Conservation (phyloP, 2,329 filamentous ascomycete species). For the Monosporascus sp. region DNA sequence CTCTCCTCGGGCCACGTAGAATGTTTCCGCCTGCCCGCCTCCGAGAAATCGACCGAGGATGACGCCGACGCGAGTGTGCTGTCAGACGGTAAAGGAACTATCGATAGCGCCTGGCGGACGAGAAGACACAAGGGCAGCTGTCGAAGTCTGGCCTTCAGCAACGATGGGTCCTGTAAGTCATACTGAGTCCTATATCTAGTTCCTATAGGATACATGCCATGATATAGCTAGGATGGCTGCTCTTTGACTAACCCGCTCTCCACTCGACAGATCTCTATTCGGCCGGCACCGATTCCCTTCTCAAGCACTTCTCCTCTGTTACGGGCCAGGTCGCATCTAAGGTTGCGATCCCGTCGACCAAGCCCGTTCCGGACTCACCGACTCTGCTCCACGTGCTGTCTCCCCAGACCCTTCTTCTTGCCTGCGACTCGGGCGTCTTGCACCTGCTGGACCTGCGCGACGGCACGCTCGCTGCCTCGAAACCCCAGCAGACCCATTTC, state of each 20-base stretch:
- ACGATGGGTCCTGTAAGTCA: slow-evolving; percentile 66
- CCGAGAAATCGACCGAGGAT: slow-evolving; percentile 45
- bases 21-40: slow-evolving; percentile 66
- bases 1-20: slow-evolving; percentile 82
- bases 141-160: slow-evolving; percentile 70
- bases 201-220: not conserved
- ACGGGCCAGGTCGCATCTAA: slow-evolving; percentile 74
- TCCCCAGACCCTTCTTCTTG: slow-evolving; percentile 81
- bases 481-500: slow-evolving; percentile 73
- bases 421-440: slow-evolving; percentile 83
- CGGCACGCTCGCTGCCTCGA: slow-evolving; percentile 48
- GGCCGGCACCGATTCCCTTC: slow-evolving; percentile 54
- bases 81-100: slow-evolving; percentile 63
- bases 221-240: not conserved
- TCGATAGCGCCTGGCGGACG: slow-evolving; percentile 83
- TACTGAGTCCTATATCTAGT: not conserved
- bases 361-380: slow-evolving; percentile 61
- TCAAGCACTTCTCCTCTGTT: slow-evolving; percentile 53
- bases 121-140: slow-evolving; percentile 92
- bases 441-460: slow-evolving; percentile 83
- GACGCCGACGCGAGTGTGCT: slow-evolving; percentile 47
- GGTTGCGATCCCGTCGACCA: slow-evolving; percentile 62
- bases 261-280: slow-evolving; percentile 52
- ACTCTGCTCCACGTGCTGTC: slow-evolving; percentile 79
- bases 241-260: not conserved